A percentile compares a stretch with the other conserved stretches of the same genome.
Evolutionary conservation across 73 alveolate species (phyloP).

Genomic region (Paramecium octaurelia): DNA sequence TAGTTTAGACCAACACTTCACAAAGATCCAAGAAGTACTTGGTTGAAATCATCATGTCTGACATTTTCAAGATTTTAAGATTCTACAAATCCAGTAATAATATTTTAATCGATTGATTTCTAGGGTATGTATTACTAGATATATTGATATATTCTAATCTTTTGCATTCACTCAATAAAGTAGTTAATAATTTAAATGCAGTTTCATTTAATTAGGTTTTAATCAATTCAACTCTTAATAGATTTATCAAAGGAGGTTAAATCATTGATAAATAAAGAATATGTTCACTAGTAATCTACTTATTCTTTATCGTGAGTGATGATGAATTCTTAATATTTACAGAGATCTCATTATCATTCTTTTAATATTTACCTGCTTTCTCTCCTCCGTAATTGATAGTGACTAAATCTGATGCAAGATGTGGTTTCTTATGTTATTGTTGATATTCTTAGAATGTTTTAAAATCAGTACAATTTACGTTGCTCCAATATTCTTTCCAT

Average conservation of each 20-base stretch:
- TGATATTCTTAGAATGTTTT: constrained; percentile 16
- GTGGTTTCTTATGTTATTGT: not conserved
- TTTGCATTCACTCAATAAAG: not conserved
- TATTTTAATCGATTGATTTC: not conserved
- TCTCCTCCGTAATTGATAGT: not conserved
- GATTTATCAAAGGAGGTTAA: not conserved
- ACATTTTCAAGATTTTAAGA: not conserved
- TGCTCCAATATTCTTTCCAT: not conserved
- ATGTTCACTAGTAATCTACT: not conserved
- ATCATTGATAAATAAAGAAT: not conserved
- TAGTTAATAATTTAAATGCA: not conserved
- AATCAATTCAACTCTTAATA: not conserved
- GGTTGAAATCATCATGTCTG: not conserved
- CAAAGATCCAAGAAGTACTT: not conserved
- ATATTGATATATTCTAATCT: not conserved
- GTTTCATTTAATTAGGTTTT: not conserved
- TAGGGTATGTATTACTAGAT: not conserved
- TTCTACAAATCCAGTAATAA: not conserved
- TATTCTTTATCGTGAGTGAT: not conserved
- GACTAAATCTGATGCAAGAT: not conserved
- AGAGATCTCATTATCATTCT: not conserved
- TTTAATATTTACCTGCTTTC: not conserved
- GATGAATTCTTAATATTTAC: not conserved
- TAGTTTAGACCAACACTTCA: not conserved
- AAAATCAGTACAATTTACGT: not conserved